Base-by-base conservation (phyloP, 768 basidiomycete species). In the Leccinum subtestaceum region DNA sequence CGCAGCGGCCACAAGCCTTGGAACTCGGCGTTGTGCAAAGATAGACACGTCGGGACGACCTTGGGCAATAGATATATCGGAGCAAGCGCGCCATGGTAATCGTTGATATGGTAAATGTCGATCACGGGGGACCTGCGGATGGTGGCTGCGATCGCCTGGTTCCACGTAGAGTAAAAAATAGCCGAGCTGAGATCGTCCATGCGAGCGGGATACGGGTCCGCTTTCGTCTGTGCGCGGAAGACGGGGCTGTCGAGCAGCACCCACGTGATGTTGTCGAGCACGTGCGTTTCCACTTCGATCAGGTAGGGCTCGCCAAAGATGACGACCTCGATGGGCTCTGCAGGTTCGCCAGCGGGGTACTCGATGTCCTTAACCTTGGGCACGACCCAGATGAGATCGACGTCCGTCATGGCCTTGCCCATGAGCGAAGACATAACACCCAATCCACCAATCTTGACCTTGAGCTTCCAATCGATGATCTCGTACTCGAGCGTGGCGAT, bases 121-220 rank as follows among this genome's bases (percentile, higher is more conserved):
- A 96, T 87, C 63, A 86, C 86, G 1, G 95, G 92, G 76, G 79
- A 80, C 56, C 93, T 85, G 62, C 92, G 88, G 63, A 97, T 89
- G 32, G 93, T 91, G 48, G 93, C 88, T 17, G 94, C 93, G 63
- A 97, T 94, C 47, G 94, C 93, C 75, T 97, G 95, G 68, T 97
- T 97, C 95, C 95, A 97, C 17, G 95, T 95, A 52, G 95, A 96
- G 73, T 97, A 97, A 81, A 96, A 97, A 69, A 96, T 96, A 45
- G 95, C 95, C 10, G 95, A 96, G 64, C 89, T 91, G 62, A 97
- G 81, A 72, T 97, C 95, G 70, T 97, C 95, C 95, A 97, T 97
- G 66, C 95, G 91, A 67, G 93, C 89, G 31, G 95, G 95, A 72
- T 97, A 97, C 2, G 95, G 95, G 67, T 97, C 95, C 0, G 95